A percentile compares a stretch with the other conserved stretches of the same genome.
phyloP scores from a whole-genome alignment of 805 yeast genomes.

The Pichia cabralensis region DNA sequence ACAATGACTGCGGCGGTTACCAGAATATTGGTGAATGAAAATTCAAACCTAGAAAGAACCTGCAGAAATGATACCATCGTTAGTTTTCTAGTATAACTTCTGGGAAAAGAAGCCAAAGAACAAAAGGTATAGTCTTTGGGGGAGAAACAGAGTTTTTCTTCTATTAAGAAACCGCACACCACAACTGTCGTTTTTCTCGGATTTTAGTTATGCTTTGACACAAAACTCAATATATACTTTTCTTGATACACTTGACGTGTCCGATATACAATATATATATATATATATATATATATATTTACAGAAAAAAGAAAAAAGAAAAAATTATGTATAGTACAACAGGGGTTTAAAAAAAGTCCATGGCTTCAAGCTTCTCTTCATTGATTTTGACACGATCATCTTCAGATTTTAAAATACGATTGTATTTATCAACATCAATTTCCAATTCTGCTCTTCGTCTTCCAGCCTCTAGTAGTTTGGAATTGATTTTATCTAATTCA shows the following conservation, averaged over 20 bases:
- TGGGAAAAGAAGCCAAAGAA: neutral
- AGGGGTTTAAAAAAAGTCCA: conserved; percentile 28
- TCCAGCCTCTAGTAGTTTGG: conserved; percentile 9
- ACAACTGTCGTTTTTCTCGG: too few species aligned
- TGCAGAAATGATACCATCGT: neutral
- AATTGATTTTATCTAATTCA: conserved; percentile 18
- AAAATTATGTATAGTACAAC: conserved; percentile 6
- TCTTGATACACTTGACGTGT: neutral
- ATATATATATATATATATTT: too few species aligned
- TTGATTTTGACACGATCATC: conserved; percentile 18
- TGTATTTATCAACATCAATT: conserved; percentile 19
- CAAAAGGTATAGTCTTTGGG: neutral
- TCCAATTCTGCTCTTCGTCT: conserved; percentile 18
- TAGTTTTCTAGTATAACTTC: neutral
- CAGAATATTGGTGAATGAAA: conserved; percentile 9
- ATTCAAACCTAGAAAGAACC: conserved; percentile 1
- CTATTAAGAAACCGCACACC: neutral
- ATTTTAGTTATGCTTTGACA: too few species aligned
- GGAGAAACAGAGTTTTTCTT: neutral
- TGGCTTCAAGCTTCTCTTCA: conserved; percentile 41
- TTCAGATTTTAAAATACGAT: conserved; percentile 19
- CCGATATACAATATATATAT: too few species aligned
- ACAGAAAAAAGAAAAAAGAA: too few species aligned
- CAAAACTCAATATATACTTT: neutral
- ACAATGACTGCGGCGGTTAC: conserved; percentile 38